These are phyloP conservation scores for Lenwebbia sp. DNA, from an alignment of 345 rosid genomes.

Conservation along the genomic window DNA sequence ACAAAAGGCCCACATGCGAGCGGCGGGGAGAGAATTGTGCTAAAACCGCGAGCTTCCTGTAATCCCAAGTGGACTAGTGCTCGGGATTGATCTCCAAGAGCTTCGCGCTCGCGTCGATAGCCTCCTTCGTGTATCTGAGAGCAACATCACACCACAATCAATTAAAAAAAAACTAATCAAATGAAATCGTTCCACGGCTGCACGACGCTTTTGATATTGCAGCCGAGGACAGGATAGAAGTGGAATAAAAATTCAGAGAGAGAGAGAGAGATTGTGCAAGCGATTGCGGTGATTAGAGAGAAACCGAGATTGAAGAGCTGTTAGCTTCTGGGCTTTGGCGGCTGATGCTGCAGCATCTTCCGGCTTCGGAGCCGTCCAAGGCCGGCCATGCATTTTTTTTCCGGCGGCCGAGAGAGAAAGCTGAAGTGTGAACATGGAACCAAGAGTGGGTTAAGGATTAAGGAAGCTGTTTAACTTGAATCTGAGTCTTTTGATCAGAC, in stretches of 20 bases:
- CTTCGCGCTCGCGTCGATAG: constrained; percentile 7
- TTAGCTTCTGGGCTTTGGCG: constrained; percentile 61
- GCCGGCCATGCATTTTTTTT: constrained; percentile 77
- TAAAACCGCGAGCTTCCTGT: background rate
- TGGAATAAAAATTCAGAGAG: background rate
- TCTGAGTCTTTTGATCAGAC: background rate
- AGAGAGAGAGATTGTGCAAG: constrained; percentile 38
- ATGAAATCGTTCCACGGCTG: background rate
- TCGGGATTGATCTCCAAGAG: too few relatives aligned
- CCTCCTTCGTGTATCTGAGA: constrained; percentile 63
- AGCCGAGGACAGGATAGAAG: too few relatives aligned
- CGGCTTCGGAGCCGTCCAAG: constrained; percentile 46
- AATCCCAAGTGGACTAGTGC: too few relatives aligned
- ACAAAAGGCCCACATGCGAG: background rate
- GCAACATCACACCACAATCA: background rate
- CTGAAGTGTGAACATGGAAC: background rate
- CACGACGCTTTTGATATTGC: too few relatives aligned
- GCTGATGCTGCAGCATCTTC: constrained; percentile 56
- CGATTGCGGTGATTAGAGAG: constrained; percentile 48
- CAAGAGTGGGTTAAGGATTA: background rate
- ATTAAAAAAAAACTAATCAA: background rate
- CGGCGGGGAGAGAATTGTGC: background rate
- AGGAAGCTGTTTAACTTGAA: background rate
- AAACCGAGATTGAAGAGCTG: constrained; percentile 56
- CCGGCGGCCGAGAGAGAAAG: fast-evolving